Base-by-base conservation (phyloP, 306 rosid species). In the Malus asiatica region DNA sequence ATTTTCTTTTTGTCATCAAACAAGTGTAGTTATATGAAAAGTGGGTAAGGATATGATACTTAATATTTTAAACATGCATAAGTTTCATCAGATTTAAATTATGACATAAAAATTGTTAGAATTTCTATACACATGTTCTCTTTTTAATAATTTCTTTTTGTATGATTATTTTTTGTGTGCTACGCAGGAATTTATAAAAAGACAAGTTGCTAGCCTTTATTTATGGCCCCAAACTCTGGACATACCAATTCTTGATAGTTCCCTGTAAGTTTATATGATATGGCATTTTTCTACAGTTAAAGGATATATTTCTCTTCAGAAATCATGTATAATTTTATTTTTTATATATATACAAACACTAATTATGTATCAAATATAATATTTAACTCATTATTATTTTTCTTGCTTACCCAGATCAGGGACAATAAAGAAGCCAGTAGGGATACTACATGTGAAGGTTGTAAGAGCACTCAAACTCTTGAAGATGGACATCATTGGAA, bases 381-480 rank as follows among this genome's bases (percentile, higher is more conserved):
- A 35, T 35, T 35, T 6, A 35, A 35, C 40, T 35, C 8, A 35
- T 35, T 58, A 55, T 7, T 15, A 20, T 16, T 55, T n/a, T n/a
- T 58, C 2, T 38, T 22, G 25, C 8, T 8, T 33, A 8, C 22
- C 52, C 76, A 72, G 76, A 71, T 71, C 75, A 45, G 70, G 71
- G 58, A 20, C 68, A 42, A 66, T 51, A 22, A 76, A 67, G 70
- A 83, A 66, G 73, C 86, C 86, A 35, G 77, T 80, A 61, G 84
- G 81, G 53, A 61, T 83, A 67, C 52, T 83, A 68, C 75, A 76
- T 48, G 81, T 68, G 77, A 79, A 76, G 70, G 51, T 83, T 53
- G 60, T 80, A 63, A 68, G 71, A 25, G 84, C 81, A 52, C 52
- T 30, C 12, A 72, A 83, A 55, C 79, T 83, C 52, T 66, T 72